Evolutionary conservation across 2,329 filamentous ascomycete genomes (phyloP).

Genomic region (Ophiostoma ulmi): DNA sequence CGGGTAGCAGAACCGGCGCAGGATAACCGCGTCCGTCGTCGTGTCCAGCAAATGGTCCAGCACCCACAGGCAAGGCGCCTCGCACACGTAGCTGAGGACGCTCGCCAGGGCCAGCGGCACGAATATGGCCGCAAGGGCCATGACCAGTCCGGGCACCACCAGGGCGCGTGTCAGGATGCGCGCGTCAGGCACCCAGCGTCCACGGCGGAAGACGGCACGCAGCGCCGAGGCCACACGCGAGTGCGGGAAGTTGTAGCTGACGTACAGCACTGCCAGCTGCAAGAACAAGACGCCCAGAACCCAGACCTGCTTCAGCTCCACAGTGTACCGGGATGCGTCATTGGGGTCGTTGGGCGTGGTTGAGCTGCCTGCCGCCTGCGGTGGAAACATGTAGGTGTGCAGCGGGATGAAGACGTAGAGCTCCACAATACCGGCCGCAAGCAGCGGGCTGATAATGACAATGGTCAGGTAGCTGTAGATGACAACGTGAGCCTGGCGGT

Average conservation of each 20-base stretch:
- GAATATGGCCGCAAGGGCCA: slow-evolving; percentile 59
- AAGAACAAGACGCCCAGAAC: slow-evolving; percentile 87
- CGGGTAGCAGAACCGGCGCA: slow-evolving; percentile 66
- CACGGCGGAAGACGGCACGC: slow-evolving; percentile 64
- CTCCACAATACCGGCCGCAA: slow-evolving; percentile 76
- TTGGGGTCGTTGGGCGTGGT: slow-evolving; percentile 25
- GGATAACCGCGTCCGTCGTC: slow-evolving; percentile 32
- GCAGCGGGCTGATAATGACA: slow-evolving; percentile 70
- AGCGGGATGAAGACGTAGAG: slow-evolving; percentile 84
- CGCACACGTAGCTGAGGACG: not conserved
- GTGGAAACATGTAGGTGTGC: slow-evolving; percentile 64
- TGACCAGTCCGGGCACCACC: slow-evolving; percentile 64
- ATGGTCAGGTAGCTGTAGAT: slow-evolving; percentile 72
- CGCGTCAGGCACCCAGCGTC: slow-evolving; percentile 75
- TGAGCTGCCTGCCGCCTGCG: slow-evolving; percentile 31
- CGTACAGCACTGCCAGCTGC: slow-evolving; percentile 67
- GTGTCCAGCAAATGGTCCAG: slow-evolving; percentile 12
- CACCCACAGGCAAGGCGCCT: not conserved
- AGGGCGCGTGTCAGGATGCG: slow-evolving; percentile 82
- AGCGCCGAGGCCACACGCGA: slow-evolving; percentile 71
- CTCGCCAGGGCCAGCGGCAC: slow-evolving; percentile 45
- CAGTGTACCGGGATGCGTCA: slow-evolving; percentile 52
- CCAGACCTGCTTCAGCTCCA: slow-evolving; percentile 90
- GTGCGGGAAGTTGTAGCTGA: slow-evolving; percentile 61
- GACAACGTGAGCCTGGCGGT: not conserved